phyloP scores from a whole-genome alignment of 2,329 filamentous ascomycete genomes.

The Xylaria sp. region DNA sequence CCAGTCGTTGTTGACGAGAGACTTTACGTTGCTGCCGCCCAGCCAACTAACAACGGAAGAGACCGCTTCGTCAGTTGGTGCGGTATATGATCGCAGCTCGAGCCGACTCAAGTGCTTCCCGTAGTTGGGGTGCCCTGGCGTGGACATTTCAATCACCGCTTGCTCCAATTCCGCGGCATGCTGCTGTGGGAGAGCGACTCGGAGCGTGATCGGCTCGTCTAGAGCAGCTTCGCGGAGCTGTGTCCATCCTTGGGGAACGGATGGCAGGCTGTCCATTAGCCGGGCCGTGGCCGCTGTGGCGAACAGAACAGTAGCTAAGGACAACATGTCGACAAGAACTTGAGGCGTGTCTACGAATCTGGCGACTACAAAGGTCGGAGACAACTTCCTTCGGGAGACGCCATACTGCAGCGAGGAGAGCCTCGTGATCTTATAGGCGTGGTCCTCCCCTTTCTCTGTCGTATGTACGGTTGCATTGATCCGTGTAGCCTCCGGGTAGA shows the following conservation, averaged over 20 bases:
- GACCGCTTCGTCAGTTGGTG: conserved; percentile 54
- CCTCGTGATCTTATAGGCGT: conserved; percentile 28
- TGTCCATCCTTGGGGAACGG: conserved; percentile 45
- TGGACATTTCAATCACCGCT: conserved; percentile 59
- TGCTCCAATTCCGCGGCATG: conserved; percentile 53
- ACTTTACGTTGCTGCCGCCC: conserved; percentile 50
- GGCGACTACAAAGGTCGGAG: conserved; percentile 10
- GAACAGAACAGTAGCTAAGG: conserved; percentile 41
- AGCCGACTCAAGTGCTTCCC: conserved; percentile 60
- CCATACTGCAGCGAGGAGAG: not conserved
- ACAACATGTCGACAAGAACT: conserved; percentile 40
- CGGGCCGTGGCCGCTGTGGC: conserved; percentile 45
- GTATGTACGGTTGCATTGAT: conserved; percentile 6
- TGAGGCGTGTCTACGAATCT: conserved; percentile 21
- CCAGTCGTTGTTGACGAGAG: conserved; percentile 53
- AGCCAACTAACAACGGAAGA: conserved; percentile 59
- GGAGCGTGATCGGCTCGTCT: conserved; percentile 42
- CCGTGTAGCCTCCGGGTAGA: conserved; percentile 18
- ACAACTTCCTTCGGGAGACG: conserved; percentile 10
- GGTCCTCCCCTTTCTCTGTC: conserved; percentile 8
- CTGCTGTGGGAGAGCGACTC: conserved; percentile 44
- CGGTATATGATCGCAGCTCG: conserved; percentile 60
- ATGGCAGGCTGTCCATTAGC: conserved; percentile 45
- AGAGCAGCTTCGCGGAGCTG: conserved; percentile 42
- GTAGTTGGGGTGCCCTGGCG: conserved; percentile 58